Conservation (phyloP, 495 filamentous ascomycete species). For the Glonium stellatum region DNA sequence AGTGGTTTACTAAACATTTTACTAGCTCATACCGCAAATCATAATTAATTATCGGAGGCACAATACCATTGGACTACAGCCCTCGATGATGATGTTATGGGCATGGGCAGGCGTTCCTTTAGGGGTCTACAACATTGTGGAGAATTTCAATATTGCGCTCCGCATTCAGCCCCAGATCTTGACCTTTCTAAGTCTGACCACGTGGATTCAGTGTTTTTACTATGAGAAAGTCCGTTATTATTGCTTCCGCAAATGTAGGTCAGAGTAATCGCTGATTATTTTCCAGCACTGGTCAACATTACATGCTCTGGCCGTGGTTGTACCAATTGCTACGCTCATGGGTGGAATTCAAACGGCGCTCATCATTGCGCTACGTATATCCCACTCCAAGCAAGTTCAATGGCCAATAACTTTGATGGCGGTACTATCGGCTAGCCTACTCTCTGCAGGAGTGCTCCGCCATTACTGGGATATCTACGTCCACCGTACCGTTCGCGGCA, state of each 20-base stretch:
- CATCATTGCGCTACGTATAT: constrained; percentile 46
- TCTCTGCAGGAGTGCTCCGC: constrained; percentile 47
- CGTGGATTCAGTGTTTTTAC: constrained; percentile 59
- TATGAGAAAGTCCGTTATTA: constrained; percentile 44
- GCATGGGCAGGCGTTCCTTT: constrained; percentile 57
- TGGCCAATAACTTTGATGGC: constrained; percentile 58
- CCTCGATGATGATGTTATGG: constrained; percentile 63
- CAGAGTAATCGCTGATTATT: constrained; percentile 3
- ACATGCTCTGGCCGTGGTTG: constrained; percentile 40
- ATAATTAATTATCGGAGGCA: constrained; percentile 56
- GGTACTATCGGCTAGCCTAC: constrained; percentile 48
- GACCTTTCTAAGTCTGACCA: constrained; percentile 52
- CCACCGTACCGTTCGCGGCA: constrained; percentile 54
- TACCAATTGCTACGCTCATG: constrained; percentile 39
- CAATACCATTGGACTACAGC: constrained; percentile 52
- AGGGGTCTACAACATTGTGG: constrained; percentile 58
- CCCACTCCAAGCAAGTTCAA: constrained; percentile 32
- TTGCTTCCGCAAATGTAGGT: background rate
- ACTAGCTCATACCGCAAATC: constrained; percentile 57
- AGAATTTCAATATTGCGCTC: constrained; percentile 54
- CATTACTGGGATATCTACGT: constrained; percentile 57
- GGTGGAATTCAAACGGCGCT: constrained; percentile 47
- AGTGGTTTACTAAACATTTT: background rate
- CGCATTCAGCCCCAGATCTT: constrained; percentile 57
- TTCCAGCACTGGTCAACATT: constrained; percentile 41